Percentiles rank a stretch among this genome's conserved stretches.
These are phyloP conservation scores for Recurvomyces mirabilis DNA, from an alignment of 495 filamentous ascomycete genomes.

Conservation along the genomic window DNA sequence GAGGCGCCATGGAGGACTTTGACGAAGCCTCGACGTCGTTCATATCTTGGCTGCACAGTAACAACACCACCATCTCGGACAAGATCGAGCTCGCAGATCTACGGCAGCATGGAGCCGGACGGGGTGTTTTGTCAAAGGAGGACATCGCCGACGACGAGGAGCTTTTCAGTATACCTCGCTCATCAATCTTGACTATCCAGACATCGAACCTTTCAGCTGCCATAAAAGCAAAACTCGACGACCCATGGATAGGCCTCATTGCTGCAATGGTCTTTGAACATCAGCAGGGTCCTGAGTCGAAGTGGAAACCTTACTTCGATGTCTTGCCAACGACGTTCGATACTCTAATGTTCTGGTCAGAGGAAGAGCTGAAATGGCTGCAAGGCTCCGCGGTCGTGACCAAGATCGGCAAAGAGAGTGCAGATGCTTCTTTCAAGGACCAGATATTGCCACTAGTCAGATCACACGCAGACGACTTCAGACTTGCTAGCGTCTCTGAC, in stretches of 20 bases:
- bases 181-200: constrained; percentile 38
- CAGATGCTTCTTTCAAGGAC: constrained; percentile 55
- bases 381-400: constrained; percentile 64
- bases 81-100: constrained; percentile 48
- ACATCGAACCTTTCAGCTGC: constrained; percentile 25
- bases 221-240: constrained; percentile 19
- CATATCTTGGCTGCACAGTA: constrained; percentile 42
- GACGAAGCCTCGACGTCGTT: constrained; percentile 40
- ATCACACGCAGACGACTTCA: constrained; percentile 38
- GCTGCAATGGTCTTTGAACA: constrained; percentile 73
- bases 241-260: constrained; percentile 56
- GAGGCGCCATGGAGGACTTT: too few species aligned
- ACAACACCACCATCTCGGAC: constrained; percentile 41
- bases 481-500: constrained; percentile 36
- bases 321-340: constrained; percentile 69
- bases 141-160: constrained; percentile 52
- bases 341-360: constrained; percentile 85
- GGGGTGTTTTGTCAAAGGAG: constrained; percentile 50
- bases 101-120: constrained; percentile 39
- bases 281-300: constrained; percentile 45
- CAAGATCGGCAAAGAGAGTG: constrained; percentile 66
- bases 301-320: constrained; percentile 72
- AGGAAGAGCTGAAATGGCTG: constrained; percentile 56
- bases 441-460: constrained; percentile 51
- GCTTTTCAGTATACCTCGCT: constrained; percentile 52